Evolutionary conservation across 345 rosid genomes (phyloP).

Genomic region (Brassica nigra): DNA sequence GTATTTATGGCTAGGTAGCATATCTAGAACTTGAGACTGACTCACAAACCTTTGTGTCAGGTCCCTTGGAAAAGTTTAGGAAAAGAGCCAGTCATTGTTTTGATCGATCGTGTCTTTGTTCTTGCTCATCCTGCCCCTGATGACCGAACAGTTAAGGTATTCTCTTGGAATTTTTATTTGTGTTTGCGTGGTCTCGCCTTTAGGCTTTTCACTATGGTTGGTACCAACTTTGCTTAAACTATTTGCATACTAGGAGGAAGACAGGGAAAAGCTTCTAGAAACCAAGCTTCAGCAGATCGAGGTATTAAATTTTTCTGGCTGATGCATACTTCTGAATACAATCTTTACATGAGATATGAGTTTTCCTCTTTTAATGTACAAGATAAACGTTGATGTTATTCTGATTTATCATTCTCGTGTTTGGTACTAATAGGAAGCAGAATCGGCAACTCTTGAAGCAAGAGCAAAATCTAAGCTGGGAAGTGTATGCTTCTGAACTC

Average conservation of each 20-base stretch:
- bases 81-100: slow-evolving; percentile 94
- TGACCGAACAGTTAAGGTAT: slow-evolving; percentile 64
- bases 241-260: slow-evolving; percentile 67
- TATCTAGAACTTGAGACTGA: not conserved
- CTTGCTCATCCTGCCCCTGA: slow-evolving; percentile 81
- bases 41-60: slow-evolving; percentile 44
- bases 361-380: slow-evolving; percentile 23
- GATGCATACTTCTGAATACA: slow-evolving; percentile 23
- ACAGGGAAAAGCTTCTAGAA: slow-evolving; percentile 77
- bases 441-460: slow-evolving; percentile 90
- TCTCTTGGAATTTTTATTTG: slow-evolving; percentile 1
- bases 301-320: slow-evolving; percentile 45
- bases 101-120: slow-evolving; percentile 86
- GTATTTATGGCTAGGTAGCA: slow-evolving; percentile 12
- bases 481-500: slow-evolving; percentile 63
- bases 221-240: slow-evolving; percentile 19
- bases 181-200: slow-evolving; percentile 19
- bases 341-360: not conserved
- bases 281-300: slow-evolving; percentile 94
- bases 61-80: slow-evolving; percentile 99
- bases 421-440: slow-evolving; percentile 67
- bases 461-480: slow-evolving; percentile 76
- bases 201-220: slow-evolving; percentile 11
- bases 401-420: slow-evolving; percentile 27
- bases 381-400: slow-evolving; percentile 13